Evolutionary conservation across 805 yeast genomes (phyloP), one percentile per base, ranked within the genome.

Genomic region (Starmera quercuum): DNA sequence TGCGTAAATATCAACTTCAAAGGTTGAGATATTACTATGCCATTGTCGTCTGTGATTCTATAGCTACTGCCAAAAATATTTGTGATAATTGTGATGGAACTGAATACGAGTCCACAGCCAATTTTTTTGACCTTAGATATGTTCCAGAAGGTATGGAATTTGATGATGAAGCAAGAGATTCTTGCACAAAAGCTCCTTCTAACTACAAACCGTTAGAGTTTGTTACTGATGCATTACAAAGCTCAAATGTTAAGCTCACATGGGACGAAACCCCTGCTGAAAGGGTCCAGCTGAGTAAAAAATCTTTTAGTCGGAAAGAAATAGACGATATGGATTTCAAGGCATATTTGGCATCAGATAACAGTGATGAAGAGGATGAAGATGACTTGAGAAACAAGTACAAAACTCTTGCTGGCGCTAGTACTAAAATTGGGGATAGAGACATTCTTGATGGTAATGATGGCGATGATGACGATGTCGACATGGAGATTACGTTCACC

Each of bases 201-300:
- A 73, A 73, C 31, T 92, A 92, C 58, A 78, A 75, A 45, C 98
- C 98, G 14, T 55, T 61, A 16, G 66, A 70, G 8, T 92, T 92
- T 57, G 83, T 84, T 20, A 92, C 98, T 4, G 97, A 85, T 60
- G 98, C 98, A 0, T 67, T 92, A 39, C 96, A 92, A 55, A 95
- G 87, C 53, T 88, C 97, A 12, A 92, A 88, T 51, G 98, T 92
- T 32, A 88, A 85, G 56, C 68, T 92, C 45, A 88, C 97, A 1
- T 92, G 98, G 98, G 98, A 92, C 58, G 97, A 90, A 61, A 94
- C 97, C 0, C 97, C 98, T 6, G 80, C 78, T 37, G 97, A 87
- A 50, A 74, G 98, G 51, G 57, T 75, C 13, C 75, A 81, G 38
- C 56, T 88, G 34, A 73, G 96, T 2, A 71, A 82, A 12, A 78